A percentile compares a stretch with the other conserved stretches of the same genome.
Conservation (phyloP, 352 stramenopile species). For the Globisporangium orthogonon region DNA sequence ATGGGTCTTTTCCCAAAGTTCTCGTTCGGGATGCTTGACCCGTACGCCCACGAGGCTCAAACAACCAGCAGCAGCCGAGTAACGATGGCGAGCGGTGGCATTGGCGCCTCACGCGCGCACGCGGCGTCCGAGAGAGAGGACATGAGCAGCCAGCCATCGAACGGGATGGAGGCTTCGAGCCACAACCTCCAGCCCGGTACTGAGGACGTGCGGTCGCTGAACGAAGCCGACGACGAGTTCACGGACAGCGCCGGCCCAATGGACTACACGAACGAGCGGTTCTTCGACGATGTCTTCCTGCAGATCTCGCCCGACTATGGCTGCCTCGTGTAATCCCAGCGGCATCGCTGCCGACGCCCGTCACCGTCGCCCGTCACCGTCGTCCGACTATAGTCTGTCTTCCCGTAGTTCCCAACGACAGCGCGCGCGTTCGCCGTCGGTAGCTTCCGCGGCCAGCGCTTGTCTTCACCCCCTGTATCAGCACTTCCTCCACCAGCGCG, state of each 20-base stretch:
- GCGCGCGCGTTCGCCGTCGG: too few species aligned
- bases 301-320: conserved; percentile 74
- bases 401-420: conserved; percentile 84
- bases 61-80: too few species aligned
- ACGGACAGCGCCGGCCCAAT: conserved; percentile 36
- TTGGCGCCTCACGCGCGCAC: conserved; percentile 14
- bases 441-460: too few species aligned
- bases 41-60: conserved; percentile 20
- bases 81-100: background rate
- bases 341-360: too few species aligned
- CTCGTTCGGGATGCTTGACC: conserved; percentile 23
- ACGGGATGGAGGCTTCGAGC: conserved; percentile 13
- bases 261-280: conserved; percentile 65
- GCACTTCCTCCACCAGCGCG: background rate
- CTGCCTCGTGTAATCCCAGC: conserved; percentile 45
- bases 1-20: conserved; percentile 20
- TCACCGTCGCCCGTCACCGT: background rate
- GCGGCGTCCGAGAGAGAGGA: conserved; percentile 9
- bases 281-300: conserved; percentile 74
- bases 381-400: background rate
- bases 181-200: conserved; percentile 47
- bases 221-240: conserved; percentile 43
- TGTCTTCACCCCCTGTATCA: background rate
- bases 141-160: conserved; percentile 16
- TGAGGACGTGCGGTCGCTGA: conserved; percentile 40